Base-by-base conservation (phyloP, 108 stramenopile genomes). In the Cyclostephanos invisitatus region DNA sequence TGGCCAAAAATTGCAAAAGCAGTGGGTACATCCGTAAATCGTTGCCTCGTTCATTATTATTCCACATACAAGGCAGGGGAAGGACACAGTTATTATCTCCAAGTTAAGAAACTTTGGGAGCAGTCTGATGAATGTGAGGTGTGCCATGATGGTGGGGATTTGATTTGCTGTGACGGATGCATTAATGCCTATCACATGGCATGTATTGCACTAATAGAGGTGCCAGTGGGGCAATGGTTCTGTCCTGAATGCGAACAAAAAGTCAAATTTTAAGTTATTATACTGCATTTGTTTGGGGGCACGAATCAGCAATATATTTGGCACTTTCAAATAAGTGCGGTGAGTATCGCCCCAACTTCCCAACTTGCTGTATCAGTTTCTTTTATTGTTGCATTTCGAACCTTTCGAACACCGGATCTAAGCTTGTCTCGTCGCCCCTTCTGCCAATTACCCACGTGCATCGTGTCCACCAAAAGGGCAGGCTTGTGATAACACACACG, bases 161-260 rank as follows among this genome's bases (percentile, higher is more conserved):
- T 89, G 48, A 25, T 91, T 0, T 68, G 89, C 25, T 96, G 95
- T 76, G 95, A 96, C 66, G 81, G 75, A 28, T 96, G 95, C 56
- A 78, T 90, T 28, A 78, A 69, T 44, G 75, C 80, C 20, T 96
- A 84, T 70, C 95, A 96, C 73, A 51, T 76, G 59, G 59, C 50
- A 25, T 96, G 95, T 64, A 55, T 92, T 47, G 44, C 59, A 42
- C 59, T 96, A n/a, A 28, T 5, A 24, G 77, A 68, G 40, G 62
- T 95, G n/a, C 96, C 96, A 14, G 53, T 68, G 32, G 90, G 89
- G 28, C 80, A 90, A 9, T 96, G 94, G 94, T 87, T 89, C 67
- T 96, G 96, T 66, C 62, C 77, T 27, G 46, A 40, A 29, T 96
- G 95, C 55, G 66, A 74, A 38, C 42, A 72, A 48, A 77, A 67